Conservation (phyloP, 2,329 filamentous ascomycete genomes). For the Colletotrichum limetticola region DNA sequence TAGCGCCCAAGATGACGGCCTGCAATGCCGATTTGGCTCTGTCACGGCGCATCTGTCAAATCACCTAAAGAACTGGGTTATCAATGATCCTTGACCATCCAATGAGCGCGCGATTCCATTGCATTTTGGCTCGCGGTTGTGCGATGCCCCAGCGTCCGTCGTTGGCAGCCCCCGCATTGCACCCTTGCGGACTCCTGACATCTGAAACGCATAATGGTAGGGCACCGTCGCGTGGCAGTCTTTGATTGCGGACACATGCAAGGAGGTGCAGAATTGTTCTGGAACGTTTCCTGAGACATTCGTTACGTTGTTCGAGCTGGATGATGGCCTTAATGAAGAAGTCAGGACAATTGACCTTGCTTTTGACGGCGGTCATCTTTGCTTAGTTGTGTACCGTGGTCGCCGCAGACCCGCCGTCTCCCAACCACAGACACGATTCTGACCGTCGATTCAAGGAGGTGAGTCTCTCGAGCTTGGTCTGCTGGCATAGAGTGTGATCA, state of each 20-base stretch:
- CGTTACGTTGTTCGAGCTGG: neutral
- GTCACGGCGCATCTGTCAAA: neutral
- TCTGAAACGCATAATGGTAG: neutral
- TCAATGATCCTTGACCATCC: neutral
- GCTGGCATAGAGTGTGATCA: no score
- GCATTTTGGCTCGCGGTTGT: neutral
- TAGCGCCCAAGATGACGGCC: conserved; percentile 9
- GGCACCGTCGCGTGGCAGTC: neutral
- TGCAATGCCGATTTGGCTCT: neutral
- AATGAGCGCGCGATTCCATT: neutral
- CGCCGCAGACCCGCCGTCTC: no score
- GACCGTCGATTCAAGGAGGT: no score
- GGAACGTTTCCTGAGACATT: neutral
- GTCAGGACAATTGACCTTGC: no score
- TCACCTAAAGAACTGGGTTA: neutral
- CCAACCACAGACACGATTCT: no score
- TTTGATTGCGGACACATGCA: neutral
- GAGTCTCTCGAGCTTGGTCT: no score
- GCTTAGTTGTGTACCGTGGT: no score
- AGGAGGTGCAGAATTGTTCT: neutral
- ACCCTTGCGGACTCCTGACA: neutral
- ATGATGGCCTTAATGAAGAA: no score
- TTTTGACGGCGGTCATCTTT: no score
- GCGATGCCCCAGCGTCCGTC: no score
- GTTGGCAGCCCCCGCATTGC: no score